phyloP scores from a whole-genome alignment of 208 protist genomes.

The Jaenimonas drosophilae region DNA sequence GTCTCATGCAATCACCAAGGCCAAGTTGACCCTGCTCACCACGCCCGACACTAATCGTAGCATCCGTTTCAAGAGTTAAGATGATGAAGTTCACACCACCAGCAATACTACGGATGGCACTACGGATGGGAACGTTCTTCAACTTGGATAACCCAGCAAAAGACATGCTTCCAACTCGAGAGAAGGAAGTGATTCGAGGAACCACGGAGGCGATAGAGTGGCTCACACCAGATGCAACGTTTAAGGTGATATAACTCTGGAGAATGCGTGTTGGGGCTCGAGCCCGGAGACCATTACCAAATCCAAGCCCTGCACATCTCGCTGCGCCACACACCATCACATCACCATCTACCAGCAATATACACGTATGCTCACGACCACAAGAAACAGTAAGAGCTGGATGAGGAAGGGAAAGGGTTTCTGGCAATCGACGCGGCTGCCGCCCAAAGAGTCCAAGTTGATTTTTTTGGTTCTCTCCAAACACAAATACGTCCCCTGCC shows the following conservation, averaged over 20 bases:
- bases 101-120: conserved; percentile 24
- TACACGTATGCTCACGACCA: conserved; percentile 41
- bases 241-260: conserved; percentile 41
- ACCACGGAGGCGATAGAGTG: conserved; percentile 31
- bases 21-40: conserved; percentile 53
- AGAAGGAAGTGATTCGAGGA: conserved; percentile 23
- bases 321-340: conserved; percentile 52
- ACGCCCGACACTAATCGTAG: conserved; percentile 30
- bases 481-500: conserved; percentile 52
- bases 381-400: conserved; percentile 46
- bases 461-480: conserved; percentile 46
- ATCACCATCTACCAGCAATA: conserved; percentile 63
- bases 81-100: conserved; percentile 46
- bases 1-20: conserved; percentile 23
- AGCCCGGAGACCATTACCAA: conserved; percentile 25
- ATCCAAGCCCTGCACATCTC: conserved; percentile 25
- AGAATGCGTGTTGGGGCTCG: conserved; percentile 27
- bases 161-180: conserved; percentile 18
- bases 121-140: conserved; percentile 18
- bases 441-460: conserved; percentile 43
- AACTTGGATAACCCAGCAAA: conserved; percentile 25
- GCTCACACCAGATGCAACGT: conserved; percentile 19
- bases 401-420: conserved; percentile 22
- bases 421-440: conserved; percentile 13
- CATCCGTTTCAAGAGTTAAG: conserved; percentile 30